Evolutionary conservation across 257 asterid species (phyloP).

Genomic region (Fraxinus americana): DNA sequence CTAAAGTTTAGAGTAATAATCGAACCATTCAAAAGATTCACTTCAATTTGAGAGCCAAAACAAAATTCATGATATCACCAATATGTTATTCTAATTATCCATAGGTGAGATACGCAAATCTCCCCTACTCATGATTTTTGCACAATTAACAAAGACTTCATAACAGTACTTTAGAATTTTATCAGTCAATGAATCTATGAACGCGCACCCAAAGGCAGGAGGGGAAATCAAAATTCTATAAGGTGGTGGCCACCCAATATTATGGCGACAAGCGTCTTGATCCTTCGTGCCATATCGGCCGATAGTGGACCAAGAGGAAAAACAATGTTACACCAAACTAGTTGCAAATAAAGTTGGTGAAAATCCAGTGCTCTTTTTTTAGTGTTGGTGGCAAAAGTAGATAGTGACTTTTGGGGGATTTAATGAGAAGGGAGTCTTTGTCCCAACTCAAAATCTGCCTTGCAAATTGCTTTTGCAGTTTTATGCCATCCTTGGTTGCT

Average conservation of each 20-base stretch:
- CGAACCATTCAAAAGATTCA: too few species aligned
- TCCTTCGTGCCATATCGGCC: slow-evolving; percentile 10
- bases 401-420: slow-evolving; percentile 20
- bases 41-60: too few species aligned
- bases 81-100: background rate
- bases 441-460: slow-evolving; percentile 6
- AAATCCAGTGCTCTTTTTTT: background rate
- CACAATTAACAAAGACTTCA: background rate
- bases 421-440: slow-evolving; percentile 18
- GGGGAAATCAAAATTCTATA: background rate
- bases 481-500: too few species aligned
- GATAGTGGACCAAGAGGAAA: slow-evolving; percentile 29
- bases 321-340: background rate
- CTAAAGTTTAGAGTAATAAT: too few species aligned
- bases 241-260: slow-evolving; percentile 49
- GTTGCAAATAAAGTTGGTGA: background rate
- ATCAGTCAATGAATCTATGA: background rate
- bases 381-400: slow-evolving; percentile 38
- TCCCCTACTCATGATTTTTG: background rate
- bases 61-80: too few species aligned
- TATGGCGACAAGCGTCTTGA: background rate
- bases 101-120: background rate
- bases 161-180: background rate
- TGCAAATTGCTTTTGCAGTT: background rate
- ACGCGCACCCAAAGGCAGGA: background rate